These are phyloP conservation scores for Aureobasidium sp. DNA, from an alignment of 2,329 filamentous ascomycete genomes.

Conservation along the genomic window DNA sequence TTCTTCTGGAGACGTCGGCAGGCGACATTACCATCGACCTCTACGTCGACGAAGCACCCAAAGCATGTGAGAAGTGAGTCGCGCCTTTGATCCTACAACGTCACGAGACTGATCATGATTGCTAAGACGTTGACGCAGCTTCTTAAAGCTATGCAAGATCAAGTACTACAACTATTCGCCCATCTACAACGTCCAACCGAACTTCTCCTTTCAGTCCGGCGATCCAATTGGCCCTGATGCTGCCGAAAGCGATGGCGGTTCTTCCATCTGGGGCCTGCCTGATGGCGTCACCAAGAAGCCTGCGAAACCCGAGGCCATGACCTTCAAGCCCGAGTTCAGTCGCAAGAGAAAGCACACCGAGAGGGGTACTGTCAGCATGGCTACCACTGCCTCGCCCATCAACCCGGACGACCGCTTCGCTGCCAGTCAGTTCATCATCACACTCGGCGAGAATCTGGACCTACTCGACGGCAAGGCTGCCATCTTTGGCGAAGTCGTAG, in stretches of 20 bases:
- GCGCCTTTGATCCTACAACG: conserved; percentile 6
- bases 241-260: conserved; percentile 79
- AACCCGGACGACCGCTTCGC: conserved; percentile 77
- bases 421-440: conserved; percentile 89
- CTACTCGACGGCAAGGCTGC: conserved; percentile 89
- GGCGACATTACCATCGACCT: conserved; percentile 95
- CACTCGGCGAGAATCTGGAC: conserved; percentile 79
- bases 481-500: conserved; percentile 89
- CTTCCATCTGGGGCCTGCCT: conserved; percentile 82
- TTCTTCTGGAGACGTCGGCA: conserved; percentile 82
- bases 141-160: conserved; percentile 95
- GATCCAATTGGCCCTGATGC: conserved; percentile 85
- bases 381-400: conserved; percentile 66
- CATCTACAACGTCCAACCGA: conserved; percentile 82
- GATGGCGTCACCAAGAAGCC: conserved; percentile 57
- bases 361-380: conserved; percentile 93
- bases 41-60: conserved; percentile 78
- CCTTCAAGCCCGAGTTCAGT: conserved; percentile 73
- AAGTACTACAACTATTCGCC: conserved; percentile 99
- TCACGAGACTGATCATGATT: conserved; percentile 44
- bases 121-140: conserved; percentile 55
- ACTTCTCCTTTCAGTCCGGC: conserved; percentile 93
- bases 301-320: conserved; percentile 35
- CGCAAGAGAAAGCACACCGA: conserved; percentile 82
- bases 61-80: conserved; percentile 87